Evolutionary conservation across 345 rosid species (phyloP), one percentile per base, ranked within the genome.

Genomic region (Firmiana major): DNA sequence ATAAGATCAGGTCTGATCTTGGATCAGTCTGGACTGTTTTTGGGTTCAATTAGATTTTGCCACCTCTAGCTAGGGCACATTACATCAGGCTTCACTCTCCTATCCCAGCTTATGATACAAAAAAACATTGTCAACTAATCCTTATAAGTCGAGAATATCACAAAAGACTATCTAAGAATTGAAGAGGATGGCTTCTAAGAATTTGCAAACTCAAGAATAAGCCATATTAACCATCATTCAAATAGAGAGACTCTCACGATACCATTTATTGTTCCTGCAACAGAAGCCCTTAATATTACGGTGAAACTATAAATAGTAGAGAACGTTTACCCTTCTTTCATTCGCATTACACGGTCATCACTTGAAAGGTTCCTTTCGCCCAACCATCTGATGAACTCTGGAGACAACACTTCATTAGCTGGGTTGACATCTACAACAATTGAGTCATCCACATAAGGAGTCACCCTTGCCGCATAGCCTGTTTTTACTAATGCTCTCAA

Each of bases 401-500:
- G 88, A 78, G 94, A 88, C 73, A 89, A 78, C 42, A 88, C 91
- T 82, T 94, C 91, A 22, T 78, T 87, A 70, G 88, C 78, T 24
- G 97, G 92, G 77, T 90, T 86, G 71, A 88, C 85, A 75, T 94
- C 94, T 67, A 94, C 85, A 74, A 87, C 85, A 63, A 90, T 85
- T 28, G 94, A 89, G 81, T 93, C 96, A 59, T 93, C 97, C n/a
- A 95, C 99, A 49, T 87, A 88, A 28, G 98, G 94, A 65, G 94
- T 89, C 79, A 95, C 97, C 82, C 85, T 84, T 3, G 96, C 93
- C 58, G 92, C 96, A 65, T 82, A 87, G 63, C 99, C 98, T 28
- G 93, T 89, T 86, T 95, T 93, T 78, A 95, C 98, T 84, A 95
- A 85, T 69, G 97, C 99, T 84, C 99, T 90, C 74, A 93, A 85